Base-by-base conservation (phyloP, 176 grass and related monocot genomes). In the Bonia amplexicaulis region DNA sequence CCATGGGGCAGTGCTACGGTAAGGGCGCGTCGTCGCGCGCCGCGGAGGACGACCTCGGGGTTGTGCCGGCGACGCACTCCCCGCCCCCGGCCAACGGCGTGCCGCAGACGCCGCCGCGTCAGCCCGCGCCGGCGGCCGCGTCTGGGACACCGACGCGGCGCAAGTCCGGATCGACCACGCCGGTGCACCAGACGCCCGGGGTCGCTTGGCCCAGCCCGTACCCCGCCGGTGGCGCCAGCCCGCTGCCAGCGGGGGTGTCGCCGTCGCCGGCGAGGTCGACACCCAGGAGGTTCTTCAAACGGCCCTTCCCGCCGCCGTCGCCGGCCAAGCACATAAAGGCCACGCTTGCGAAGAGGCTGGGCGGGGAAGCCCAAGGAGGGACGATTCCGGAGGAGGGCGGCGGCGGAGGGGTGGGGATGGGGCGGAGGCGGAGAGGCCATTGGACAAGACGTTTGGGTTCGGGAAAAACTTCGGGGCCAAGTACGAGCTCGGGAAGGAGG, bases 401-500 rank as follows among this genome's bases (percentile, higher is more conserved):
- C n/a, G 29, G n/a, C 0, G 12, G 73, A 0, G 88, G 82, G 45
- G 26, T 47, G 64, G 83, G 5, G 93, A 94, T 52, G 89, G 65
- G 17, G 55, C 76, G 10, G 93, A 94, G 71, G 55, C 82, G 46
- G 96, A 99, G 69, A 81, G 88, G n/a, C 96, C 91, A 17, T 47
- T 99, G 41, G 96, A 96, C 85, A 99, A 99, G 84, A 94, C 81
- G 20, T 99, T 99, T 7, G 96, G 93, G 26, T 99, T 94, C 75
- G 83, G 69, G 2, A 99, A 92, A 75, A 96, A 94, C 80, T 96
- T 99, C 66, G 96, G 93, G 54, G 91, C 96, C 58, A 99, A 94
- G 82, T 99, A 94, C 45, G 96, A 99, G 74, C 89, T 96, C 51
- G 96, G 93, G 74, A 99, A 99, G 93, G 96, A 99, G 91, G 91